phyloP scores from a whole-genome alignment of 2,329 filamentous ascomycete genomes.

The Alternaria hordeiaustralica region DNA sequence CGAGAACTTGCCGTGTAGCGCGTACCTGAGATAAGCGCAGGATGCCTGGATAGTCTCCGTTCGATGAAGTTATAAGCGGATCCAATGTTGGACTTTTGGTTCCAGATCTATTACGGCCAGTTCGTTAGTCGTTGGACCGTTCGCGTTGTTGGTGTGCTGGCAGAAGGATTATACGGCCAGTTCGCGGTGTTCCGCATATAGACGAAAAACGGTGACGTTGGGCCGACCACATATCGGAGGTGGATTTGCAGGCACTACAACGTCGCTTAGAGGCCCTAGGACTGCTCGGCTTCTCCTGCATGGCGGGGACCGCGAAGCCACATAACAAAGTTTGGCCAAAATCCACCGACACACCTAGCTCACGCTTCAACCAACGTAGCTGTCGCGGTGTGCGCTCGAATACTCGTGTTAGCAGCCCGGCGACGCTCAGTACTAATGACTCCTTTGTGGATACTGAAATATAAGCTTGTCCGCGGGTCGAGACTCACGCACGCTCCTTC shows the following conservation, averaged over 20 bases:
- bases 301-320: slow-evolving; percentile 13
- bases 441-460: slow-evolving; percentile 12
- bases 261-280: slow-evolving; percentile 13
- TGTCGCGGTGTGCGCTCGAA: slow-evolving; percentile 10
- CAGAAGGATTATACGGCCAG: slow-evolving; percentile 1
- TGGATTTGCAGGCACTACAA: slow-evolving; percentile 15
- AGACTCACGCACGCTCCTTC: slow-evolving; percentile 11
- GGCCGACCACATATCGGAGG: slow-evolving; percentile 19
- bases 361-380: slow-evolving; percentile 6
- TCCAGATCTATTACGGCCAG: not conserved
- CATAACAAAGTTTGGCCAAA: slow-evolving; percentile 13
- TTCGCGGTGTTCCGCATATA: slow-evolving; percentile 5
- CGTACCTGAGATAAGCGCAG: slow-evolving; percentile 7
- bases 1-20: slow-evolving; percentile 2
- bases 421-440: slow-evolving; percentile 1
- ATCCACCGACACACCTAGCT: slow-evolving; percentile 3
- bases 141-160: slow-evolving; percentile 2
- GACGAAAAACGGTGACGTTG: slow-evolving; percentile 20
- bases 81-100: not conserved
- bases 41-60: not conserved
- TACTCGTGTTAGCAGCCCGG: slow-evolving; percentile 9
- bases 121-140: not conserved
- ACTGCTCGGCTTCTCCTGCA: slow-evolving; percentile 16
- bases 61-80: slow-evolving; percentile 1
- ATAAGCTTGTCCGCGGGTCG: slow-evolving; percentile 25